phyloP scores from a whole-genome alignment of 805 yeast genomes.

The Clavispora carvajalis region DNA sequence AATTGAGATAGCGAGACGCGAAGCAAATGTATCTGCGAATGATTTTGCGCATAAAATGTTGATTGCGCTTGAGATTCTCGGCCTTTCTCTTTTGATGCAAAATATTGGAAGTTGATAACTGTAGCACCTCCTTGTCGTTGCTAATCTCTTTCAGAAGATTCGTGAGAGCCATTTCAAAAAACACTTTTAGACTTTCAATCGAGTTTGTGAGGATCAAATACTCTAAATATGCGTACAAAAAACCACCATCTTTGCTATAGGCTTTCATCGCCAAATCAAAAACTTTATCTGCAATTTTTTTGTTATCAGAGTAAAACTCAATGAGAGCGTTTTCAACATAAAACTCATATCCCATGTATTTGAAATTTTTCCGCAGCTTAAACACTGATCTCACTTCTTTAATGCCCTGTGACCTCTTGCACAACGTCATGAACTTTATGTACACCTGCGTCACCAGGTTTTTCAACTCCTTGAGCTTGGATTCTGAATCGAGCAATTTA shows the following conservation, averaged over 20 bases:
- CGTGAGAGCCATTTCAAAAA: conserved; percentile 73
- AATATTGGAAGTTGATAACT: conserved; percentile 11
- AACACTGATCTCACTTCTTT: conserved; percentile 71
- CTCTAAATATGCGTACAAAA: conserved; percentile 62
- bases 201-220: conserved; percentile 66
- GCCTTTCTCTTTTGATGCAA: conserved; percentile 10
- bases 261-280: conserved; percentile 73
- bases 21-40: conserved; percentile 52
- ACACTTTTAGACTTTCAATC: conserved; percentile 70
- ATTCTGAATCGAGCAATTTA: conserved; percentile 16
- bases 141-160: conserved; percentile 38
- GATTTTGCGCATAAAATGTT: conserved; percentile 25
- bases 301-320: conserved; percentile 66
- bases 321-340: conserved; percentile 77
- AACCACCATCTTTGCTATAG: conserved; percentile 51
- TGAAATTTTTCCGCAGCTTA: conserved; percentile 54
- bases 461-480: conserved; percentile 19
- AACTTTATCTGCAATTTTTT: conserved; percentile 66
- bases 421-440: conserved; percentile 63
- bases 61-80: conserved; percentile 17
- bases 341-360: conserved; percentile 64
- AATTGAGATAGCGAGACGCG: conserved; percentile 67
- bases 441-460: conserved; percentile 58
- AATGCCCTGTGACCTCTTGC: conserved; percentile 63
- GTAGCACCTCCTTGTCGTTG: conserved; percentile 13